Base-by-base conservation (phyloP, 2,329 filamentous ascomycete genomes). In the Sporothrix protearum region DNA sequence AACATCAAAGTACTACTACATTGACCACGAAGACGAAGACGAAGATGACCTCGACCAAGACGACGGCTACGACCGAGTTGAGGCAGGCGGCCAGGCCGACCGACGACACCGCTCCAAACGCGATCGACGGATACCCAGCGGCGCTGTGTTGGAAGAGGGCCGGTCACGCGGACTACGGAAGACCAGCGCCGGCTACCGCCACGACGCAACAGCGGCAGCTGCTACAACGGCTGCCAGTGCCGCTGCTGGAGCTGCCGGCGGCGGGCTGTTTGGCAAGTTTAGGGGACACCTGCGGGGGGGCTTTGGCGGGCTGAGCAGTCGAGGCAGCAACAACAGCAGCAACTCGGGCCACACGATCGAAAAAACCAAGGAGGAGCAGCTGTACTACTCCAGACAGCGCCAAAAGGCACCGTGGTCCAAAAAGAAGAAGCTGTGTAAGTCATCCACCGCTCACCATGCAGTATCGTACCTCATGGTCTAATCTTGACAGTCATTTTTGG, bases 131-230 rank as follows among this genome's bases (percentile, higher is more conserved):
- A 83, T 92, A n/a, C 89, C 91, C 25, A 93, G 91, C 74, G 91
- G 90, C 25, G 89, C 89, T 0, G 81, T 91, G 22, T 82, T 91
- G 75, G 91, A 93, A 77, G 91, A 93, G 78, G 91, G 90, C 0
- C 80, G 82, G n/a, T 53, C 74, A 72, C 71, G 79, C 80, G 6
- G 71, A 1, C 47, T 61, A 0, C 63, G 61, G 2, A 59, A 61
- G 25, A 67, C 64, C 2, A 67, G 64, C 8, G 64, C 64, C 2
- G 64, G 64, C 8, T 25, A 64, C 36, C 59, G 59, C 2, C 59
- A 25, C 5, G 59, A 49, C 7, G 61, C 36, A 7, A 51, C 36
- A 33, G 47, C 66, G 42, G 71, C 47, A 16, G 59, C 42, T 3
- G 33, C 39, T 22, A 49, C 22, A 0, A 45, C 68, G 19, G 68